Percentiles rank a stretch among this genome's conserved stretches.
phyloP scores from a whole-genome alignment of 1,139 yeast species.

The Pichia sp. region DNA sequence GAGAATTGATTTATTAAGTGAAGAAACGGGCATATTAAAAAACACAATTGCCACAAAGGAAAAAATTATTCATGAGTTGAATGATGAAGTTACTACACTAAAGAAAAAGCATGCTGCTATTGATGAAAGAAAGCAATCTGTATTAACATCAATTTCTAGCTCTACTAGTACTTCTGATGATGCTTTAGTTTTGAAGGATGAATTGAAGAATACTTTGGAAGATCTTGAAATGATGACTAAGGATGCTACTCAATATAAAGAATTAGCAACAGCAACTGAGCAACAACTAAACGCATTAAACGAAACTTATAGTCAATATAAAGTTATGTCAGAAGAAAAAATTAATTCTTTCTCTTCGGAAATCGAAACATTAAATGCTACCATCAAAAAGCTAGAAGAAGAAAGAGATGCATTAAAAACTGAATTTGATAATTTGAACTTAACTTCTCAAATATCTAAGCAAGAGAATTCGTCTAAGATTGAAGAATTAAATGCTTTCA shows the following conservation, averaged over 20 bases:
- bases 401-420: conserved; percentile 25
- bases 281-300: conserved; percentile 40
- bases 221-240: conserved; percentile 44
- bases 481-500: conserved; percentile 24
- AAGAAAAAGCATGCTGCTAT: conserved; percentile 25
- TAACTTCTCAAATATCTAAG: conserved; percentile 30
- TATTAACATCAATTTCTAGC: conserved; percentile 33
- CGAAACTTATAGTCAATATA: conserved; percentile 39
- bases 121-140: conserved; percentile 34
- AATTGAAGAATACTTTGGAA: conserved; percentile 38
- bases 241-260: conserved; percentile 46
- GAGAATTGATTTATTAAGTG: conserved; percentile 52
- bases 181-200: conserved; percentile 32
- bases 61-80: conserved; percentile 33
- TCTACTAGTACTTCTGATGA: conserved; percentile 32
- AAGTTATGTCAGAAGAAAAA: conserved; percentile 23
- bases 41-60: conserved; percentile 41
- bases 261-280: conserved; percentile 45
- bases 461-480: conserved; percentile 36
- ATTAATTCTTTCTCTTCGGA: conserved; percentile 13
- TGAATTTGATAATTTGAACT: conserved; percentile 23
- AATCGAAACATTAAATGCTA: conserved; percentile 17
- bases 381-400: conserved; percentile 31
- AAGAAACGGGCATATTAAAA: conserved; percentile 41
- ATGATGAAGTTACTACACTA: conserved; percentile 21